Conservation (phyloP, 345 rosid genomes). For the Raphanus raphanistrum region DNA sequence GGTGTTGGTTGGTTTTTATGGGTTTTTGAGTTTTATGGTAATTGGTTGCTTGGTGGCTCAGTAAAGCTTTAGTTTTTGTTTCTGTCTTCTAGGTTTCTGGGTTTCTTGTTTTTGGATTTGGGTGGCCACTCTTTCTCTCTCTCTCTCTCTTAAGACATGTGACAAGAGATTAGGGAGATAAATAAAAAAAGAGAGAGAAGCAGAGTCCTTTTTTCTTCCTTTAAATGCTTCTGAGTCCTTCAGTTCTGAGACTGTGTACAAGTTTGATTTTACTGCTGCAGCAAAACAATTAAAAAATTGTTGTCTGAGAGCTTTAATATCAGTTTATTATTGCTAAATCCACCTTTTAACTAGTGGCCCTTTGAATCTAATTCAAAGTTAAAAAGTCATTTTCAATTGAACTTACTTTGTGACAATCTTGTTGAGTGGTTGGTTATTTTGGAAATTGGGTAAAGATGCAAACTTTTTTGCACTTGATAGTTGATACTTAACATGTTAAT, state of each 20-base stretch:
- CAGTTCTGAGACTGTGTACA: constrained; percentile 26
- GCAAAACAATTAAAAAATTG: constrained; percentile 3
- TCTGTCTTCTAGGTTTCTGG: constrained; percentile 43
- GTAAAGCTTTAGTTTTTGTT: constrained; percentile 29
- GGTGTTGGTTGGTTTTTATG: constrained; percentile 5
- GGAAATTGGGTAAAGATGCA: constrained; percentile 9
- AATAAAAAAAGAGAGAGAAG: neutral
- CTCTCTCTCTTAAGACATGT: constrained; percentile 35
- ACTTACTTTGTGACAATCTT: neutral
- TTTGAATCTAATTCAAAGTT: constrained; percentile 30
- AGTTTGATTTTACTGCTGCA: constrained; percentile 27
- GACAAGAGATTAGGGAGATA: constrained; percentile 13
- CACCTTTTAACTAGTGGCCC: constrained; percentile 15
- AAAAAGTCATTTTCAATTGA: constrained; percentile 12
- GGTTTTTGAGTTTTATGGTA: constrained; percentile 37
- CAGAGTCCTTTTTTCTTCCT: neutral
- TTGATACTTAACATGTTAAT: constrained; percentile 1
- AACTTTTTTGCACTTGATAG: constrained; percentile 24
- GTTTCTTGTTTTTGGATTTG: constrained; percentile 30
- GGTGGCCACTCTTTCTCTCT: constrained; percentile 30
- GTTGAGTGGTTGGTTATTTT: constrained; percentile 28
- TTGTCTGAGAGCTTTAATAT: constrained; percentile 5
- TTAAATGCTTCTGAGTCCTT: constrained; percentile 25
- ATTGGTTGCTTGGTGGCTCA: constrained; percentile 45
- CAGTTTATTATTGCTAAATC: constrained; percentile 17